Evolutionary conservation across 179 eudicot genomes (phyloP), one percentile per base, ranked within the genome.

Genomic region (Spinacia oleracea): DNA sequence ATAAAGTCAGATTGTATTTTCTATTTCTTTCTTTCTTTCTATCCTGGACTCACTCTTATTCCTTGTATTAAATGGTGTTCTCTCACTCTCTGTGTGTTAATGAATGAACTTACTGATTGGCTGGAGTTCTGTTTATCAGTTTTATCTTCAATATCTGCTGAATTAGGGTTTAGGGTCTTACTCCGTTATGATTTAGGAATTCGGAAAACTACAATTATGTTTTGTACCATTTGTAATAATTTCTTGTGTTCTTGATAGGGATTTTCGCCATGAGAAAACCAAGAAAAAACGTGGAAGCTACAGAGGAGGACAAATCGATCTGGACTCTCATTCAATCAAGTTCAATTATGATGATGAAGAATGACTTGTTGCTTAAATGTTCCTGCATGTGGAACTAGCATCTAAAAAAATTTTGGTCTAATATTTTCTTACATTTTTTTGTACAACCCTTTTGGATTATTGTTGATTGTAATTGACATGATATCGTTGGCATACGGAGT

Each of bases 251-350:
- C 1, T 64, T 20, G 10, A 29, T 43, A 93, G 97, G 93, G 96
- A 84, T 77, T 93, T 91, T 72, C 94, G 97, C 25, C 97, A 93
- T 82, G 98, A 95, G 63, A 95, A 95, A 83, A 95, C 98, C 16
- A 93, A 95, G 90, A 93, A 95, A 86, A 94, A 94, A 84, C 97
- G 97, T 3, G 98, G 97, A 76, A 89, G 91, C 86, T 95, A 95
- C 74, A 87, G 97, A 80, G 97, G 98, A 79, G 98, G 97, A 31
- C 87, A 78, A 86, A 93, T 95, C 46, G 98, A 95, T 88, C 79
- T 88, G 79, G 82, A 90, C 21, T 84, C 97, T 50, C 97, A 90
- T 82, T 95, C 98, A 18, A 80, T 95, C 9, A 95, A 95, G 85
- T 95, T 93, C 85, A 85, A 90, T 70, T 91, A 94, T 56, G 87